phyloP scores from a whole-genome alignment of 495 filamentous ascomycete genomes.

The Recurvomyces mirabilis region DNA sequence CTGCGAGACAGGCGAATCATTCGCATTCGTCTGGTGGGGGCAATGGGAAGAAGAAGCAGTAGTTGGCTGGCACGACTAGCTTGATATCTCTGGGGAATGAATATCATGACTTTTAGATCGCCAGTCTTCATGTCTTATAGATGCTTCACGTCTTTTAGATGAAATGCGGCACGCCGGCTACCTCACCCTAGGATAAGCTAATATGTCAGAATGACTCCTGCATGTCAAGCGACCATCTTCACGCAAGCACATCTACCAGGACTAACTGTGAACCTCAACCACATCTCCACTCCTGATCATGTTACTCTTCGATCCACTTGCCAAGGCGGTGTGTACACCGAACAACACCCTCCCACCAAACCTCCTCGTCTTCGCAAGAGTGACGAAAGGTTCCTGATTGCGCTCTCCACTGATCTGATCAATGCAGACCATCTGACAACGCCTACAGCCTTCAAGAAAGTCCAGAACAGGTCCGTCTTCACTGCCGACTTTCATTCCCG shows the following conservation, averaged over 20 bases:
- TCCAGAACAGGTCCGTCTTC: slow-evolving; percentile 34
- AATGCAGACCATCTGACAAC: slow-evolving; percentile 94
- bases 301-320: slow-evolving; percentile 29
- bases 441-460: slow-evolving; percentile 68
- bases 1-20: slow-evolving; percentile 34
- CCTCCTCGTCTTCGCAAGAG: slow-evolving; percentile 72
- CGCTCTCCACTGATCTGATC: slow-evolving; percentile 71
- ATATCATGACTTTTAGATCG: too few relatives aligned
- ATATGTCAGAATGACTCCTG: too few relatives aligned
- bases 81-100: too few relatives aligned
- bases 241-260: too few relatives aligned
- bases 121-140: too few relatives aligned
- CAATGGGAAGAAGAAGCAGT: neutral
- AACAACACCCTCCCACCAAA: slow-evolving; percentile 76
- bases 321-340: slow-evolving; percentile 53
- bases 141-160: too few relatives aligned
- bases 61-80: too few relatives aligned
- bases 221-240: too few relatives aligned
- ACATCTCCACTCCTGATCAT: slow-evolving; percentile 43
- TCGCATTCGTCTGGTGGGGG: too few relatives aligned
- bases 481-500: slow-evolving; percentile 36
- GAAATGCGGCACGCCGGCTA: too few relatives aligned
- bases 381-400: slow-evolving; percentile 77
- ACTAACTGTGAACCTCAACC: too few relatives aligned
- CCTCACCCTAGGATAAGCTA: too few relatives aligned